A percentile compares a stretch with the other conserved stretches of the same genome.
phyloP scores from a whole-genome alignment of 352 stramenopile species.

The Phytopythium cucurbitacearum region DNA sequence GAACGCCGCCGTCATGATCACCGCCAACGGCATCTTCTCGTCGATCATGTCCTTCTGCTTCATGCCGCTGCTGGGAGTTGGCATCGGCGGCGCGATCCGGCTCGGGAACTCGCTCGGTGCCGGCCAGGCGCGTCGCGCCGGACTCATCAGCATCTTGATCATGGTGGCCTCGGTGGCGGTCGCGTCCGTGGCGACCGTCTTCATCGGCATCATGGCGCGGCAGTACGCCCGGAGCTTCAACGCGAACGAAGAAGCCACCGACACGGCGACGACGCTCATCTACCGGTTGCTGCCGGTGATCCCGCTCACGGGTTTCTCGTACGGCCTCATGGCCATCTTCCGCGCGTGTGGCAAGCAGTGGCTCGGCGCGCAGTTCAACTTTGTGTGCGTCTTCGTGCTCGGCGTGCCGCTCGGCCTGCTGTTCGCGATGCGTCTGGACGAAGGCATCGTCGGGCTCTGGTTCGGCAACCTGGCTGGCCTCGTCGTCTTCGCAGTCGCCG shows the following conservation, averaged over 20 bases:
- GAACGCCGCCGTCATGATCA: slow-evolving; percentile 24
- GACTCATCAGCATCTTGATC: slow-evolving; percentile 13
- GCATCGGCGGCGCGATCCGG: slow-evolving; percentile 25
- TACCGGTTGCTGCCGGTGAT: slow-evolving; percentile 13
- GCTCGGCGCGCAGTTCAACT: slow-evolving; percentile 30
- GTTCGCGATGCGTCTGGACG: slow-evolving; percentile 13
- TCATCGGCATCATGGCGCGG: slow-evolving; percentile 9
- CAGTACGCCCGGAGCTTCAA: slow-evolving; percentile 22
- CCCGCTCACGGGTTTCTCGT: slow-evolving; percentile 18
- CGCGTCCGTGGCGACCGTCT: slow-evolving; percentile 11
- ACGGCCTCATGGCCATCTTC: slow-evolving; percentile 18
- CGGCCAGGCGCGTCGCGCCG: slow-evolving; percentile 17
- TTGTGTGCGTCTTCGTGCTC: slow-evolving; percentile 24
- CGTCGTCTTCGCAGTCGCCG: slow-evolving; percentile 17
- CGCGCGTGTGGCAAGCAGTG: slow-evolving; percentile 24
- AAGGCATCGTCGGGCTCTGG: slow-evolving; percentile 30
- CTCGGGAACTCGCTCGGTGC: slow-evolving; percentile 30
- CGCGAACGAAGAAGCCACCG: slow-evolving; percentile 11
- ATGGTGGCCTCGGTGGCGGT: slow-evolving; percentile 11
- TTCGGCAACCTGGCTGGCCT: slow-evolving; percentile 28
- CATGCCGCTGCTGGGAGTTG: slow-evolving; percentile 24
- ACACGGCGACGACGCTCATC: slow-evolving; percentile 10
- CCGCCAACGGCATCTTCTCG: slow-evolving; percentile 29
- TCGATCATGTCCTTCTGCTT: slow-evolving; percentile 21
- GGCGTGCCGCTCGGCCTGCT: slow-evolving; percentile 22